A percentile compares a stretch with the other conserved stretches of the same genome.
These are phyloP conservation scores for Hydnomerulius pinastri DNA, from an alignment of 768 basidiomycete genomes.

Conservation along the genomic window DNA sequence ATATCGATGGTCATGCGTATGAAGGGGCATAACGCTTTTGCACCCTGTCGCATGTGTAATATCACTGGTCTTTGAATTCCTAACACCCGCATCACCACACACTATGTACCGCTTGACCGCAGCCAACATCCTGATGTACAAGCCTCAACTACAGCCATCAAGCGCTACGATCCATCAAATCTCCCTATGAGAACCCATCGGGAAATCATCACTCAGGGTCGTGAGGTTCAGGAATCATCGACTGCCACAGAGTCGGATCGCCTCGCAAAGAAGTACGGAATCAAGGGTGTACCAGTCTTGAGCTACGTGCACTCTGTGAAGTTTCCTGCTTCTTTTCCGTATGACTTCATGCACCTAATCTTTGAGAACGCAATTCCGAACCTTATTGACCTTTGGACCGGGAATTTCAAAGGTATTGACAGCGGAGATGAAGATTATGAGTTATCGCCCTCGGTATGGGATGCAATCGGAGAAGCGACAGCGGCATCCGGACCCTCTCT, in stretches of 20 bases:
- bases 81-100: no score
- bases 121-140: constrained; percentile 10
- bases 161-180: constrained; percentile 15
- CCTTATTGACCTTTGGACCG: constrained; percentile 18
- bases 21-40: constrained; percentile 37
- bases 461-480: constrained; percentile 8
- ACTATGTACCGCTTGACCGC: constrained; percentile 3
- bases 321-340: background rate
- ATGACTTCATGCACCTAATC: constrained; percentile 20
- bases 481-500: background rate
- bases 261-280: constrained; percentile 3
- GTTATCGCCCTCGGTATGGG: background rate
- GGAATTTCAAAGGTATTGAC: constrained; percentile 15
- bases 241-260: background rate
- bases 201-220: constrained; percentile 11
- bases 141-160: background rate
- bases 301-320: constrained; percentile 1
- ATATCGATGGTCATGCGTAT: constrained; percentile 31
- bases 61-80: constrained; percentile 31
- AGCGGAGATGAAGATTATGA: constrained; percentile 6
- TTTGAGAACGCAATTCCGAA: constrained; percentile 12
- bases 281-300: background rate
- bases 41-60: constrained; percentile 35
- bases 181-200: constrained; percentile 24
- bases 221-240: no score